A percentile compares a stretch with the other conserved stretches of the same genome.
Conservation (phyloP, 768 basidiomycete genomes). For the Leccinum obscurum region DNA sequence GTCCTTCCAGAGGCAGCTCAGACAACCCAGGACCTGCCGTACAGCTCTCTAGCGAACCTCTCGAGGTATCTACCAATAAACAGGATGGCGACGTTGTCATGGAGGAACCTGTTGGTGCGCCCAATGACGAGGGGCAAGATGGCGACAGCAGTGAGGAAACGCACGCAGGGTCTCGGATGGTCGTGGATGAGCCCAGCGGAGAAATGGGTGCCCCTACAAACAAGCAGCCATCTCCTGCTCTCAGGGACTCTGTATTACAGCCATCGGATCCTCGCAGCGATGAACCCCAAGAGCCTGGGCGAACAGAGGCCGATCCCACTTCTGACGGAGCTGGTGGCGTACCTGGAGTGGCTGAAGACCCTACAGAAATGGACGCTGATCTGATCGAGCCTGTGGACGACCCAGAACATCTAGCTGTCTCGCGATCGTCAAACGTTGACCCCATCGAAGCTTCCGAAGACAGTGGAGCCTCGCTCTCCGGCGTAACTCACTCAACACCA, state of each 20-base stretch:
- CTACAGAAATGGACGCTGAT: conserved; percentile 26
- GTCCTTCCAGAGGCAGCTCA: conserved; percentile 33
- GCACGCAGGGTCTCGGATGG: conserved; percentile 22
- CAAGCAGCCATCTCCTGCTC: background rate
- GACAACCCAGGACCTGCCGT: conserved; percentile 32
- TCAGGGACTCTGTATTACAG: background rate
- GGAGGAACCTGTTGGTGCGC: conserved; percentile 6
- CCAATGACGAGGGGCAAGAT: background rate
- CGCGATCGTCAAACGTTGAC: conserved; percentile 20
- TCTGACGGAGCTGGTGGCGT: background rate
- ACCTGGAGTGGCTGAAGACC: background rate
- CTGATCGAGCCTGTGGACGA: conserved; percentile 47
- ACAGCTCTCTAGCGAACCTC: conserved; percentile 8
- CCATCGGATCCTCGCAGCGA: background rate
- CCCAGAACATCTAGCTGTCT: conserved; percentile 22
- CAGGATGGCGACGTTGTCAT: conserved; percentile 9
- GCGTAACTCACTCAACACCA: conserved; percentile 20
- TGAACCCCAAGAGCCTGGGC: background rate
- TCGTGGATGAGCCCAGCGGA: conserved; percentile 7
- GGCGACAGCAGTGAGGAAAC: conserved; percentile 20
- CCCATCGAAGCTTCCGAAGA: conserved; percentile 31
- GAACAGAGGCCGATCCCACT: conserved; percentile 22
- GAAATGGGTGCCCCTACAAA: conserved; percentile 5
- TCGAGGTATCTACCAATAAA: background rate
- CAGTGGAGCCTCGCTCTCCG: background rate